Conservation (phyloP, 2,329 filamentous ascomycete species). For the Macrophomina tecta region DNA sequence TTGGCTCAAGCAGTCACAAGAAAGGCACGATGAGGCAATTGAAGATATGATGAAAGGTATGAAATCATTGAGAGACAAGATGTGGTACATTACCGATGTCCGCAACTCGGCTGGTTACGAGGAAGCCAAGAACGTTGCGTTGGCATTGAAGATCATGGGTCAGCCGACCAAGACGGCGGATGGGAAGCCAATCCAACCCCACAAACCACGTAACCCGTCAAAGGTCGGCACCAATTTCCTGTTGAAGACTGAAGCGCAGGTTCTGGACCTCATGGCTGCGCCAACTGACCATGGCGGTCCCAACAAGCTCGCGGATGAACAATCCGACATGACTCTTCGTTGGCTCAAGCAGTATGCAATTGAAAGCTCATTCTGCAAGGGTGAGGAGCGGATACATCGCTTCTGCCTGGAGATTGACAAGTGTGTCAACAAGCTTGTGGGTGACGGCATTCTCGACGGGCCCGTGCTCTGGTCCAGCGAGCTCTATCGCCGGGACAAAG, state of each 20-base stretch:
- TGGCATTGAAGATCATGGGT: constrained; percentile 90
- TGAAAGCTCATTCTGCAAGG: constrained; percentile 85
- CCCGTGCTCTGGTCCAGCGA: constrained; percentile 93
- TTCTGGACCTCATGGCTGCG: constrained; percentile 86
- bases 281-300: constrained; percentile 83
- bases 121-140: constrained; percentile 82
- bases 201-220: constrained; percentile 51
- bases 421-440: constrained; percentile 83
- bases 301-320: constrained; percentile 95
- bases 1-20: constrained; percentile 82
- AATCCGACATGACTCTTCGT: constrained; percentile 80
- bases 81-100: constrained; percentile 98
- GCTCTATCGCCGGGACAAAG: constrained; percentile 79
- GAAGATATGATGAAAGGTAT: constrained; percentile 77
- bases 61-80: constrained; percentile 84
- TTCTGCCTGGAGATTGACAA: constrained; percentile 90
- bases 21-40: constrained; percentile 75
- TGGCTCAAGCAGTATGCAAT: constrained; percentile 85
- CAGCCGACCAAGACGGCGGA: constrained; percentile 53
- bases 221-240: constrained; percentile 65
- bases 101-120: constrained; percentile 88
- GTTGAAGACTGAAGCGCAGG: constrained; percentile 80
- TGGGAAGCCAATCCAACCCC: constrained; percentile 46
- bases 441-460: constrained; percentile 81
- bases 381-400: constrained; percentile 92